These are phyloP conservation scores for Beta corolliflora DNA, from an alignment of 179 eudicot species.

Conservation along the genomic window DNA sequence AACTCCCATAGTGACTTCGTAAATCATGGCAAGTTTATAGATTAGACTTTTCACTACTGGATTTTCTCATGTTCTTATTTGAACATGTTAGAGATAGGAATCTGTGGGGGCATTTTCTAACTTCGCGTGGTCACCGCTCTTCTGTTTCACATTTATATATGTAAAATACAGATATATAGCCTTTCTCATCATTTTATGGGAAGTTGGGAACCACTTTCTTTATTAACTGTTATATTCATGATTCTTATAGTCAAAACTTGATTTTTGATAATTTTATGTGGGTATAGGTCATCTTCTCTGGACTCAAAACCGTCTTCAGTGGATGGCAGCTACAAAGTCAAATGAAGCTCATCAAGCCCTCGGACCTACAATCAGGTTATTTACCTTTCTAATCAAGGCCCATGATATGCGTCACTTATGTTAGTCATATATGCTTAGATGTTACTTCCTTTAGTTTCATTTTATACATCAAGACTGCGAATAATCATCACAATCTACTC, in stretches of 20 bases:
- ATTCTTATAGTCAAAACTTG: not conserved
- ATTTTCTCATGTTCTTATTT: not conserved
- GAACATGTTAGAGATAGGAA: too few relatives aligned
- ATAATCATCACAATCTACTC: not conserved
- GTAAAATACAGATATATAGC: too few relatives aligned
- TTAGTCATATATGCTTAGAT: not conserved
- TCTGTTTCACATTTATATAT: too few relatives aligned
- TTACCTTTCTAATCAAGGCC: not conserved
- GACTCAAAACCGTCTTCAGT: constrained; percentile 70
- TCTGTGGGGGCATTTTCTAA: too few relatives aligned
- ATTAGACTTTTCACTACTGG: not conserved
- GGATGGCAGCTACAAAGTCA: constrained; percentile 54
- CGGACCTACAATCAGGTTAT: constrained; percentile 62
- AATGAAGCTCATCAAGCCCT: constrained; percentile 32
- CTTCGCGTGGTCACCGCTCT: too few relatives aligned
- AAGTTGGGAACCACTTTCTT: not conserved
- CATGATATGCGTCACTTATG: not conserved
- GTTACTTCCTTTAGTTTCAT: not conserved
- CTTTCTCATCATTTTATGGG: not conserved
- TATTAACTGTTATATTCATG: not conserved
- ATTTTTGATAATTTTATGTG: constrained; percentile 9
- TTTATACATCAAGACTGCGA: not conserved
- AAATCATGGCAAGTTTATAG: constrained; percentile 58
- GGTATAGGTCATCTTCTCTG: constrained; percentile 61
- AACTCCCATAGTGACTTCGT: constrained; percentile 59